A percentile compares a stretch with the other conserved stretches of the same genome.
phyloP scores from a whole-genome alignment of 1,284 basidiomycete genomes.

The Naganishia cerealis region DNA sequence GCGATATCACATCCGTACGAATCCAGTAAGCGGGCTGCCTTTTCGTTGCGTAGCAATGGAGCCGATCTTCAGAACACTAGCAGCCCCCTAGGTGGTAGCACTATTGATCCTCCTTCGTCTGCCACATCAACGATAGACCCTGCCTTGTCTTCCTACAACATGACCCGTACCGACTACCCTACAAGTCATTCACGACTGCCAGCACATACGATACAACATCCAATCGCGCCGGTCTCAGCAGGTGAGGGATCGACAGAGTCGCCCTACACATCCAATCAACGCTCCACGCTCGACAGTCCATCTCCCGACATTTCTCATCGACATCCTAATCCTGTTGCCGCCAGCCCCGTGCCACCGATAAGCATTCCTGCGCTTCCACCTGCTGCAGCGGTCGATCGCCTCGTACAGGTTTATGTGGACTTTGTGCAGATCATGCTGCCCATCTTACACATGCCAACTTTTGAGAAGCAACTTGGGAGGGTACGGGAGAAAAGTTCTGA shows the following conservation, averaged over 20 bases:
- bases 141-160: constrained; percentile 20
- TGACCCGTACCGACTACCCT: constrained; percentile 19
- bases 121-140: constrained; percentile 18
- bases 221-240: not conserved
- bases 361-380: constrained; percentile 53
- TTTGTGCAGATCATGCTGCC: constrained; percentile 55
- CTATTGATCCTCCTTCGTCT: not conserved
- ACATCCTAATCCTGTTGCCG: not conserved
- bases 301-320: not conserved
- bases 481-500: constrained; percentile 45
- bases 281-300: constrained; percentile 29
- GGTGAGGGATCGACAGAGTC: not conserved
- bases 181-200: constrained; percentile 24
- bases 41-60: not conserved
- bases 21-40: not conserved
- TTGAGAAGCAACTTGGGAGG: constrained; percentile 51
- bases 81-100: too few species aligned
- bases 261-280: constrained; percentile 31
- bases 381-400: constrained; percentile 53
- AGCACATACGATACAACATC: constrained; percentile 2
- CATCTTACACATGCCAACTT: constrained; percentile 54
- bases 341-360: constrained; percentile 33
- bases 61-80: not conserved
- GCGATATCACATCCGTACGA: not conserved
- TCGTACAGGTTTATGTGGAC: constrained; percentile 55